Evolutionary conservation across 1,139 yeast species (phyloP).

Genomic region (Kodamaea ohmeri): DNA sequence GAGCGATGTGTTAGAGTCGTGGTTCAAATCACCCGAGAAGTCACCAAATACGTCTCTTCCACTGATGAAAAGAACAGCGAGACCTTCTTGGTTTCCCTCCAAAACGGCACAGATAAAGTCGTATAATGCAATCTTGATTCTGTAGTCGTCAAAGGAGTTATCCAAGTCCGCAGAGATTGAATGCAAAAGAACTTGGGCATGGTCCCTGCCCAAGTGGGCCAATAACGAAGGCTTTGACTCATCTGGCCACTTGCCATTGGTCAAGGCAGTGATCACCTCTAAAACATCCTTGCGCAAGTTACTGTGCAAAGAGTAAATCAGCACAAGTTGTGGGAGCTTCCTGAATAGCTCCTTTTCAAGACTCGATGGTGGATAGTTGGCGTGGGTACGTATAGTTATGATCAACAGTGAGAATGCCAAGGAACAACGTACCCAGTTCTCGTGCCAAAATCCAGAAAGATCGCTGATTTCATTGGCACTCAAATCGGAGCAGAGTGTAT

Average conservation of each 20-base stretch:
- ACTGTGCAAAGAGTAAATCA: conserved; percentile 53
- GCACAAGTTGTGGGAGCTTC: conserved; percentile 55
- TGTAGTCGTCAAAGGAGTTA: conserved; percentile 55
- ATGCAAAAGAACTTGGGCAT: conserved; percentile 57
- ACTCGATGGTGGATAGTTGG: conserved; percentile 53
- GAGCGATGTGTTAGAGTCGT: conserved; percentile 36
- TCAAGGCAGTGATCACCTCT: conserved; percentile 58
- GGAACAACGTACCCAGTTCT: conserved; percentile 43
- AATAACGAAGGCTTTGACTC: conserved; percentile 69
- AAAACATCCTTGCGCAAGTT: conserved; percentile 52
- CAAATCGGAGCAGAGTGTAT: conserved; percentile 39
- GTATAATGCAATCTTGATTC: conserved; percentile 57
- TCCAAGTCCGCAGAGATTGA: conserved; percentile 61
- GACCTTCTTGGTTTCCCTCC: conserved; percentile 75
- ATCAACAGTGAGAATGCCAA: conserved; percentile 42
- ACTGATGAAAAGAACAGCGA: conserved; percentile 71
- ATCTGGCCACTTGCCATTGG: conserved; percentile 57
- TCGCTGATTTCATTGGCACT: conserved; percentile 44
- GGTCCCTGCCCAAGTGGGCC: conserved; percentile 70
- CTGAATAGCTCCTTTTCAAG: conserved; percentile 62
- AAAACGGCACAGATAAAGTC: conserved; percentile 74
- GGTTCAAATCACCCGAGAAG: conserved; percentile 20
- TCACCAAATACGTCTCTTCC: conserved; percentile 59
- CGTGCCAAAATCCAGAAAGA: conserved; percentile 39
- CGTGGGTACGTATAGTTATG: conserved; percentile 54